A percentile compares a stretch with the other conserved stretches of the same genome.
These are phyloP conservation scores for Amauroascus verrucosus DNA, from an alignment of 2,329 filamentous ascomycete species.

Conservation along the genomic window DNA sequence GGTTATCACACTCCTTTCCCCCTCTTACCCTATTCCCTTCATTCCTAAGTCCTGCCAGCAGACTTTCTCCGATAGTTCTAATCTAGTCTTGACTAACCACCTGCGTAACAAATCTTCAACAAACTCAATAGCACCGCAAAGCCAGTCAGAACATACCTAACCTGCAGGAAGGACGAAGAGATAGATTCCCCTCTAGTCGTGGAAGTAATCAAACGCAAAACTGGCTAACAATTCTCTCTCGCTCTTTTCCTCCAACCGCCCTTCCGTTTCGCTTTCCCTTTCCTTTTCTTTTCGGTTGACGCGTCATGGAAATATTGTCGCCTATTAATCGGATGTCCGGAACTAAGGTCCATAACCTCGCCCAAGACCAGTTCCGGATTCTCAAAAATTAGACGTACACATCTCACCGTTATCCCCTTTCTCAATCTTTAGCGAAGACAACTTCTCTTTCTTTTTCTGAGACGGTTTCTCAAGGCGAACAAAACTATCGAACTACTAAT, in stretches of 20 bases:
- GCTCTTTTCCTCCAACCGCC: background rate
- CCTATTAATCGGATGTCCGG: background rate
- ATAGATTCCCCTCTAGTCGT: slow-evolving; percentile 12
- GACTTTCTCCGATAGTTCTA: background rate
- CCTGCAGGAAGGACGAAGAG: slow-evolving; percentile 11
- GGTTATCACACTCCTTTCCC: too few relatives aligned
- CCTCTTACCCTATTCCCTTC: too few relatives aligned
- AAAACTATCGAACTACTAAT: too few relatives aligned
- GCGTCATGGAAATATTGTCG: background rate
- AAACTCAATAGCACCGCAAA: slow-evolving; percentile 7
- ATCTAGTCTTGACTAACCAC: background rate
- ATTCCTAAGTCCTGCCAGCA: background rate
- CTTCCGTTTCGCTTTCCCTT: background rate
- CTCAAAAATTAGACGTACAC: too few relatives aligned
- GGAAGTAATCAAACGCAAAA: slow-evolving; percentile 11
- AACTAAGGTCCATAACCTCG: background rate
- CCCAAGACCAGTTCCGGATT: too few relatives aligned
- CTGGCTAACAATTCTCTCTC: background rate
- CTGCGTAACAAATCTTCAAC: background rate
- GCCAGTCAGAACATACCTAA: slow-evolving; percentile 9
- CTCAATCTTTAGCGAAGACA: too few relatives aligned
- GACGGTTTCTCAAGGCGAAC: too few relatives aligned
- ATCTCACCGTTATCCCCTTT: too few relatives aligned
- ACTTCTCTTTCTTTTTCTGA: too few relatives aligned
- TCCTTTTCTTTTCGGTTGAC: background rate